phyloP scores from a whole-genome alignment of 2,329 filamentous ascomycete genomes.

The Cyclaneusma minus region DNA sequence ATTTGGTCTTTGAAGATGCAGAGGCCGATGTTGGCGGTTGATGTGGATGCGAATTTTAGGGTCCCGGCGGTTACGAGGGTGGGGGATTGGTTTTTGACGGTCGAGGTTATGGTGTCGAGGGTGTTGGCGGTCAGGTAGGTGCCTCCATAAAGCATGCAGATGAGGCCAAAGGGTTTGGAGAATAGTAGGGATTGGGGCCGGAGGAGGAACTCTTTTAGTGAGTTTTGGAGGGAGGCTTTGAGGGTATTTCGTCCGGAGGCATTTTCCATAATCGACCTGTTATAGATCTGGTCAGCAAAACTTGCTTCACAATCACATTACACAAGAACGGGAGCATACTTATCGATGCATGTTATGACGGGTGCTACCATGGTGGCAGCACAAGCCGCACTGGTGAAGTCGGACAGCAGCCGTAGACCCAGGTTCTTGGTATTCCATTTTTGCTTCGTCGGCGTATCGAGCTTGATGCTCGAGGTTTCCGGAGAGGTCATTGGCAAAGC shows the following conservation, averaged over 20 bases:
- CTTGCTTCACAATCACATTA: constrained; percentile 1
- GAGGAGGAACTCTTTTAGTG: constrained; percentile 37
- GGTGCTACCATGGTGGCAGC: constrained; percentile 69
- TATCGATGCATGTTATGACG: constrained; percentile 75
- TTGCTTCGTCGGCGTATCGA: too few species aligned
- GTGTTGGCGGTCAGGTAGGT: constrained; percentile 83
- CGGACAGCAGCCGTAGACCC: constrained; percentile 47
- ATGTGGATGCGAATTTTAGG: constrained; percentile 68
- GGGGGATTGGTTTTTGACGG: constrained; percentile 38
- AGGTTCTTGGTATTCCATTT: constrained; percentile 67
- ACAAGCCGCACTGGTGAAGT: constrained; percentile 51
- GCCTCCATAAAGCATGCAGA: constrained; percentile 65
- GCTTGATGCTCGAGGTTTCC: too few species aligned
- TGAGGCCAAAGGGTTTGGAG: constrained; percentile 52
- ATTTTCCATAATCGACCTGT: constrained; percentile 65
- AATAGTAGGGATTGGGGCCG: constrained; percentile 45
- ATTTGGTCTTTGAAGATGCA: constrained; percentile 83
- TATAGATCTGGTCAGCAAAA: constrained; percentile 7
- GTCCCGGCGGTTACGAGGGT: constrained; percentile 55
- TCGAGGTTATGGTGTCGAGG: constrained; percentile 66
- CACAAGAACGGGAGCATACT: constrained; percentile 32
- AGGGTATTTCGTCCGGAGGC: constrained; percentile 54
- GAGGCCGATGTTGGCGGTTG: constrained; percentile 66
- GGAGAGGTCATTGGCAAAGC: too few species aligned
- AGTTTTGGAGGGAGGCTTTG: constrained; percentile 39